Conservation (phyloP, 495 filamentous ascomycete genomes). For the Extremus antarcticus region DNA sequence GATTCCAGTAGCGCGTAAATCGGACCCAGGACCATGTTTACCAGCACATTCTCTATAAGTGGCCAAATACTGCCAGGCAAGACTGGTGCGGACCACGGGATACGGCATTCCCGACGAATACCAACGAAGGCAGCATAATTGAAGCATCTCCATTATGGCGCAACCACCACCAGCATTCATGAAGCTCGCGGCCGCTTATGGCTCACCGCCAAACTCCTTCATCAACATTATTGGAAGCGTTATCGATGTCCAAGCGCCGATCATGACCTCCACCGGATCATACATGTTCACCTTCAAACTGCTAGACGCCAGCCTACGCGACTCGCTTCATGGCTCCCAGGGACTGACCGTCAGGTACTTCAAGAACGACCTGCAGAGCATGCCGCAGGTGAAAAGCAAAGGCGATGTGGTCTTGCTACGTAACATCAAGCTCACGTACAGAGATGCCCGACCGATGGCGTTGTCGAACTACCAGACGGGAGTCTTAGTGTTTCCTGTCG, state of each 20-base stretch:
- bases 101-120: too few species aligned
- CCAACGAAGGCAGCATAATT: too few species aligned
- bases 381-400: slow-evolving; percentile 19
- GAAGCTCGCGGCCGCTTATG: slow-evolving; percentile 16
- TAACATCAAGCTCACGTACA: slow-evolving; percentile 15
- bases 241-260: slow-evolving; percentile 38
- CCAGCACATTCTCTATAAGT: too few species aligned
- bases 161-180: too few species aligned
- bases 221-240: slow-evolving; percentile 28
- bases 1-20: too few species aligned
- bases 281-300: slow-evolving; percentile 21
- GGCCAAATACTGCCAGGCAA: too few species aligned
- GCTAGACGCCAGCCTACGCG: slow-evolving; percentile 11
- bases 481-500: slow-evolving; percentile 9
- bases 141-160: too few species aligned
- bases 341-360: slow-evolving; percentile 22
- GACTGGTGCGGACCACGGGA: too few species aligned
- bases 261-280: slow-evolving; percentile 3
- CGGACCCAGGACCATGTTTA: too few species aligned
- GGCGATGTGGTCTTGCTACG: slow-evolving; percentile 27
- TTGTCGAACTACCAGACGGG: slow-evolving; percentile 11
- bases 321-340: slow-evolving; percentile 1
- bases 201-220: background rate
- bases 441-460: background rate
- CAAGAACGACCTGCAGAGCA: background rate